A percentile compares a stretch with the other conserved stretches of the same genome.
phyloP scores from a whole-genome alignment of 371 early-diverging fungal genomes.

The Mucor velutinosus region DNA sequence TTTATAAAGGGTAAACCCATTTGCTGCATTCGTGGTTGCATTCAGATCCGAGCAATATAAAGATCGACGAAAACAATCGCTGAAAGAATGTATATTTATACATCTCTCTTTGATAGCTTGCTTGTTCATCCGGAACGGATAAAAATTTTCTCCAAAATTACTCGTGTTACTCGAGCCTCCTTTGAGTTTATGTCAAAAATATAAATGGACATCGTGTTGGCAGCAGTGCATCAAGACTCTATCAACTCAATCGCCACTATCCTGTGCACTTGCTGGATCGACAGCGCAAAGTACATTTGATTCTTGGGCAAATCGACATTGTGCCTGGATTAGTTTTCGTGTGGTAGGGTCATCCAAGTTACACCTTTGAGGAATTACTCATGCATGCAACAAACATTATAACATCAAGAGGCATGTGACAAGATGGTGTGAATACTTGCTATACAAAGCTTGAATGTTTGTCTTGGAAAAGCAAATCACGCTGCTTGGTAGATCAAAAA shows the following conservation, averaged over 20 bases:
- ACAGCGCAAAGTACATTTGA: neutral
- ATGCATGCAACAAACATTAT: neutral
- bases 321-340: neutral
- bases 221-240: neutral
- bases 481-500: neutral
- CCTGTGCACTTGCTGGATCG: neutral
- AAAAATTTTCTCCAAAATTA: neutral
- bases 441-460: neutral
- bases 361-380: neutral
- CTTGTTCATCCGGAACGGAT: neutral
- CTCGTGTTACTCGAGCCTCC: neutral
- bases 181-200: neutral
- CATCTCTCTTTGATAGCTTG: neutral
- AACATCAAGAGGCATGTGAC: neutral
- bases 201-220: neutral
- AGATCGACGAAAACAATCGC: neutral
- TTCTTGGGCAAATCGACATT: neutral
- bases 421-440: neutral
- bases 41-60: neutral
- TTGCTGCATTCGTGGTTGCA: neutral
- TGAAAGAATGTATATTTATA: neutral
- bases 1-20: neutral
- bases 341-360: neutral
- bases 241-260: too few species aligned
- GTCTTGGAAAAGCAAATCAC: neutral